These are phyloP conservation scores for Claviceps sp. DNA, from an alignment of 2,329 filamentous ascomycete genomes.

Conservation along the genomic window DNA sequence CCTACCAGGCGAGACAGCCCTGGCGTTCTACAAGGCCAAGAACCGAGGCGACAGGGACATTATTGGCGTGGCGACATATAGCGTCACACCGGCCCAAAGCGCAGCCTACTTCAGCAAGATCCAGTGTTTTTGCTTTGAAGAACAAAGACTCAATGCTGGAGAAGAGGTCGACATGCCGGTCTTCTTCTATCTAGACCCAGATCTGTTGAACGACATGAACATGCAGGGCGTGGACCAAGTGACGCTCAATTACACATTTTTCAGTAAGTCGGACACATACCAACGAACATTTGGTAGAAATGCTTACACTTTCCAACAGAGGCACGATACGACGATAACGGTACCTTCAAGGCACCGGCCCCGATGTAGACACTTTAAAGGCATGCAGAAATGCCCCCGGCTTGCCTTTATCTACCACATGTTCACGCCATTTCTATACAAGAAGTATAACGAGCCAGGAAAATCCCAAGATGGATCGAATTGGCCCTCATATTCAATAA, in stretches of 20 bases:
- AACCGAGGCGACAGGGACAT: constrained; percentile 87
- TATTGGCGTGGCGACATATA: constrained; percentile 95
- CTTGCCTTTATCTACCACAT: background rate
- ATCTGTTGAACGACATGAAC: constrained; percentile 79
- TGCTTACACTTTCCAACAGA: constrained; percentile 16
- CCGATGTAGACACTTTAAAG: background rate
- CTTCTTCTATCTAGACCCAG: constrained; percentile 97
- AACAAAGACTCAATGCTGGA: constrained; percentile 83
- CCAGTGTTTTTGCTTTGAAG: constrained; percentile 98
- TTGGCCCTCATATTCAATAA: background rate
- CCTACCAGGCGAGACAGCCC: constrained; percentile 85
- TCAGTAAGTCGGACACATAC: constrained; percentile 52
- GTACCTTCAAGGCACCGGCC: constrained; percentile 26
- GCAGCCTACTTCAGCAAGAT: constrained; percentile 99
- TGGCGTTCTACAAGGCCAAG: constrained; percentile 95
- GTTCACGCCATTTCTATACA: background rate
- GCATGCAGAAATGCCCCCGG: background rate
- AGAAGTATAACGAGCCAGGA: background rate
- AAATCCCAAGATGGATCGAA: background rate
- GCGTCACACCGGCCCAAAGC: constrained; percentile 88
- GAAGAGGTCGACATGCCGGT: constrained; percentile 99
- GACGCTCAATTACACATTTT: constrained; percentile 94
- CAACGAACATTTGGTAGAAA: too few species aligned
- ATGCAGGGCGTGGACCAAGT: constrained; percentile 94
- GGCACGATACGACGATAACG: constrained; percentile 33